Evolutionary conservation across 345 rosid genomes (phyloP), one percentile per base, ranked within the genome.

Genomic region (Combretum micranthum): DNA sequence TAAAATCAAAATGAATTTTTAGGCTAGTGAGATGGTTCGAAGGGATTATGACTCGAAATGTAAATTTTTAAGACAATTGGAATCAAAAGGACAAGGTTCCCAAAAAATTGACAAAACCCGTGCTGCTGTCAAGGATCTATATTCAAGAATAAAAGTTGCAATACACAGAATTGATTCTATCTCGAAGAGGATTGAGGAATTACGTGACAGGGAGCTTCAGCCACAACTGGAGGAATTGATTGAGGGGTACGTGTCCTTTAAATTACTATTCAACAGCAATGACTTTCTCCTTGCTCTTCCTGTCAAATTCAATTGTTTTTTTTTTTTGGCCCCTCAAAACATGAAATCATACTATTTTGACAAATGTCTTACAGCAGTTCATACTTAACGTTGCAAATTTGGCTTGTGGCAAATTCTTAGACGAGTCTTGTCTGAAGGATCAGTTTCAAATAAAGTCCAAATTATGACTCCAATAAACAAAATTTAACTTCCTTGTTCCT

Each of bases 171-270:
- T 94, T 32, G 82, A 90, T 51, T 83, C 97, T 8, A 85, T 94
- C 64, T 94, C 99, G 13, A 80, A 80, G 68, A 80, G 85, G 66
- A 81, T 94, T 50, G 99, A 90, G 74, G 99, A 94, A 56, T 71
- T 94, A 47, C 83, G 96, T 20, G 99, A 94, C 83, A 75, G 67
- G 63, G 99, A 93, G 74, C 97, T 90, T 54, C 99, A 94, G 76
- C 99, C 97, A 46, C 99, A 94, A 62, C 85, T 94, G 12, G 99
- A 90, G 70, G 99, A 94, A 70, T 72, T 94, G 64, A 94, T 94
- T 48, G 81, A 83, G 67, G 99, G 97, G 99, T 94, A 80, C 32
- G 76, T 63, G 19, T 64, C 42, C 22, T 45, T 52, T 2, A 32
- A 32, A 32, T 32, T 32, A 32, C 9, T 32, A 7, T 32, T 5